These are phyloP conservation scores for Boechera retrofracta DNA, from an alignment of 345 rosid species.

Conservation along the genomic window DNA sequence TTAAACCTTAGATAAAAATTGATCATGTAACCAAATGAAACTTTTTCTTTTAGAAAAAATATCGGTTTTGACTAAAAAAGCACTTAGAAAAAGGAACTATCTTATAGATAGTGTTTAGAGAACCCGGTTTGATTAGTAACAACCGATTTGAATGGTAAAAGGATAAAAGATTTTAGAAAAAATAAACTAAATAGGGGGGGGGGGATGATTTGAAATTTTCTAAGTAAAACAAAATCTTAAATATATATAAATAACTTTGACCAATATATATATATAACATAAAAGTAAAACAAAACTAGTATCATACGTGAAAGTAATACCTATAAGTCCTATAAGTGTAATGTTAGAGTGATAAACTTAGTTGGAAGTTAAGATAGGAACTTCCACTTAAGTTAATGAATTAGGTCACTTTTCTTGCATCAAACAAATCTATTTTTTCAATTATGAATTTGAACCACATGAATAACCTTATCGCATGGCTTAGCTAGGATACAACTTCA, in stretches of 20 bases:
- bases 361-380: not conserved
- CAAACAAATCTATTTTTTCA: not conserved
- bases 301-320: not conserved
- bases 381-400: not conserved
- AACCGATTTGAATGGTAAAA: not conserved
- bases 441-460: slow-evolving; percentile 14
- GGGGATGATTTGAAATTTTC: not conserved
- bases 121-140: not conserved
- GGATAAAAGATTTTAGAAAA: not conserved
- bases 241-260: not conserved
- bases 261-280: not conserved
- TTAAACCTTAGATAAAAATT: not conserved
- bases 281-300: not conserved
- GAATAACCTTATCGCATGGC: slow-evolving; percentile 3
- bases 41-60: not conserved
- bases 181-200: not conserved
- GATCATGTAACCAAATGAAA: slow-evolving; percentile 15
- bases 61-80: not conserved
- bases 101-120: not conserved
- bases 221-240: not conserved
- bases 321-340: not conserved
- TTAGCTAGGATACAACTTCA: not conserved
- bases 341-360: not conserved
- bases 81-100: not conserved
- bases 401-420: not conserved